Conservation (phyloP, 202 grass and related monocot genomes). For the Cymbopogon flexuosus region DNA sequence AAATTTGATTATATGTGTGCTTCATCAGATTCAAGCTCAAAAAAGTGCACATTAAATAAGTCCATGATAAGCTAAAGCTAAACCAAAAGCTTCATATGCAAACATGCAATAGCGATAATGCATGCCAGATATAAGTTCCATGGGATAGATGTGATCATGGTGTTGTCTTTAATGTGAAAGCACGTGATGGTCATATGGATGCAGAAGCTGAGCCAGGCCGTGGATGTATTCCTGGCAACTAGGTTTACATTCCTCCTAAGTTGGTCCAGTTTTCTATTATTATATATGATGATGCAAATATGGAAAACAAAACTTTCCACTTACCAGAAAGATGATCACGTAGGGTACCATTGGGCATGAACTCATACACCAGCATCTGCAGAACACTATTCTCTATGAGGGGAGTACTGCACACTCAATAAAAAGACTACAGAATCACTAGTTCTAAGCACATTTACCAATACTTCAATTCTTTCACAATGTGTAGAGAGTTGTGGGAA, state of each 20-base stretch:
- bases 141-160: background rate
- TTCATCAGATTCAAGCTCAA: background rate
- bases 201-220: background rate
- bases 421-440: constrained; percentile 8
- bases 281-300: constrained; percentile 1
- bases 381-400: constrained; percentile 37
- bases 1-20: background rate
- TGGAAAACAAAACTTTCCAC: background rate
- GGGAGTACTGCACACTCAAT: constrained; percentile 1
- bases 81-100: background rate
- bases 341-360: constrained; percentile 87
- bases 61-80: background rate
- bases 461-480: background rate
- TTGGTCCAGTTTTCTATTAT: background rate
- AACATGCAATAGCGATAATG: background rate
- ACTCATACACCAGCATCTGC: constrained; percentile 97
- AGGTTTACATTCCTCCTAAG: background rate
- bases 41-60: constrained; percentile 1
- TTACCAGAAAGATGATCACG: constrained; percentile 76
- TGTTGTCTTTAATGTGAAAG: background rate
- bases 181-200: background rate
- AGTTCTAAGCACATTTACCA: background rate
- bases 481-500: background rate
- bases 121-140: background rate
- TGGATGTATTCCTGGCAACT: background rate